Evolutionary conservation across 441 rosid genomes (phyloP).

Genomic region (Croton laevigatus): DNA sequence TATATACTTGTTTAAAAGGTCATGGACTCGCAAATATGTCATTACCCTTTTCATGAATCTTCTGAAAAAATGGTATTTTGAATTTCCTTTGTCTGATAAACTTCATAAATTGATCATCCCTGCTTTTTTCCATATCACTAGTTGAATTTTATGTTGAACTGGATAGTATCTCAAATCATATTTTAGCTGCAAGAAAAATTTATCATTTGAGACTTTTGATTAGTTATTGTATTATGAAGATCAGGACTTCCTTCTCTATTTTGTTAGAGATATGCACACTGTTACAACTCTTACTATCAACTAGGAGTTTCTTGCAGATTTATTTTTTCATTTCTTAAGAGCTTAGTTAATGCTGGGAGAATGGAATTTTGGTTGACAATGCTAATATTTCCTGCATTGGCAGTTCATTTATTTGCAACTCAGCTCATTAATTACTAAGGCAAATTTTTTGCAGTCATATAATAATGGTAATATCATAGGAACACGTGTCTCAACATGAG

Average conservation of each 20-base stretch:
- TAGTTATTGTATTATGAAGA: neutral
- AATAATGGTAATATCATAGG: neutral
- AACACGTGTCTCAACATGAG: neutral
- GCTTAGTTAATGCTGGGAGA: neutral
- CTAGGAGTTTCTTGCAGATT: neutral
- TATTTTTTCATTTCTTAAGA: neutral
- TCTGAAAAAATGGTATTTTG: neutral
- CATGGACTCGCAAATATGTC: neutral
- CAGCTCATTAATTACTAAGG: neutral
- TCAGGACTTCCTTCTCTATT: too few relatives aligned
- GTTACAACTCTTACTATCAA: neutral
- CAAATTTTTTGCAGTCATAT: neutral
- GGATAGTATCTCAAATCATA: neutral
- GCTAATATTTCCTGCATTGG: neutral
- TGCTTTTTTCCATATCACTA: neutral
- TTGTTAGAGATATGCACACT: neutral
- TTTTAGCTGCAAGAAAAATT: neutral
- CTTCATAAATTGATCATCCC: neutral
- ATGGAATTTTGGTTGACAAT: neutral
- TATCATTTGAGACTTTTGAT: neutral
- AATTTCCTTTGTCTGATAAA: neutral
- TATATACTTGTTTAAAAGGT: neutral
- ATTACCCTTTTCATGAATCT: neutral
- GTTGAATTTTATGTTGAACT: neutral
- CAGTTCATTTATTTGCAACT: neutral